Evolutionary conservation across 2,329 filamentous ascomycete species (phyloP).

Genomic region (Arthrinium phaeospermum): DNA sequence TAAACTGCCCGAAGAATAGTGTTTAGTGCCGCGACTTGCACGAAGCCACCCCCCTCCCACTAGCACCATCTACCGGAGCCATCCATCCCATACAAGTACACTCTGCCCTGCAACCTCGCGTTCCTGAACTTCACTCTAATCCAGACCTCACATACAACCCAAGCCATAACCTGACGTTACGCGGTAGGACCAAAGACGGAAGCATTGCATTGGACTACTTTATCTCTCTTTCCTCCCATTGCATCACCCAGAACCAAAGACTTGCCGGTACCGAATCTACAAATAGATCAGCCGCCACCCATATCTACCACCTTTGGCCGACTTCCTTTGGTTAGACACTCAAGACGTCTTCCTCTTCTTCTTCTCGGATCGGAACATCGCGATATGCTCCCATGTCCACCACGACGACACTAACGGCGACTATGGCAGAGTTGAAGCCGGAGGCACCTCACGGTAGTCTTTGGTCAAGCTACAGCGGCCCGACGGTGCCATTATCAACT

Average conservation of each 20-base stretch:
- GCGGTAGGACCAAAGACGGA: slow-evolving; percentile 11
- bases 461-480: slow-evolving; percentile 62
- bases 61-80: slow-evolving; percentile 41
- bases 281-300: not conserved
- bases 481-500: slow-evolving; percentile 58
- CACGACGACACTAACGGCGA: slow-evolving; percentile 64
- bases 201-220: slow-evolving; percentile 12
- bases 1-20: slow-evolving; percentile 37
- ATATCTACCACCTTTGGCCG: not conserved
- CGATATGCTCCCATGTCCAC: slow-evolving; percentile 66
- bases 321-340: slow-evolving; percentile 7
- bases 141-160: slow-evolving; percentile 14
- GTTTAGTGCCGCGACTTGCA: slow-evolving; percentile 38
- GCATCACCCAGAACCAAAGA: slow-evolving; percentile 1
- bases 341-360: slow-evolving; percentile 19
- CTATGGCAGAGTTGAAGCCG: slow-evolving; percentile 68
- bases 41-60: slow-evolving; percentile 39
- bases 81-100: slow-evolving; percentile 42
- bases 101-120: slow-evolving; percentile 41
- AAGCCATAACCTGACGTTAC: slow-evolving; percentile 15
- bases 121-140: slow-evolving; percentile 20
- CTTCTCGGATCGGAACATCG: slow-evolving; percentile 18
- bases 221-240: slow-evolving; percentile 7
- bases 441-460: slow-evolving; percentile 62
- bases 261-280: slow-evolving; percentile 11